These are phyloP conservation scores for Phytophthora syringae DNA, from an alignment of 352 stramenopile genomes.

Conservation along the genomic window DNA sequence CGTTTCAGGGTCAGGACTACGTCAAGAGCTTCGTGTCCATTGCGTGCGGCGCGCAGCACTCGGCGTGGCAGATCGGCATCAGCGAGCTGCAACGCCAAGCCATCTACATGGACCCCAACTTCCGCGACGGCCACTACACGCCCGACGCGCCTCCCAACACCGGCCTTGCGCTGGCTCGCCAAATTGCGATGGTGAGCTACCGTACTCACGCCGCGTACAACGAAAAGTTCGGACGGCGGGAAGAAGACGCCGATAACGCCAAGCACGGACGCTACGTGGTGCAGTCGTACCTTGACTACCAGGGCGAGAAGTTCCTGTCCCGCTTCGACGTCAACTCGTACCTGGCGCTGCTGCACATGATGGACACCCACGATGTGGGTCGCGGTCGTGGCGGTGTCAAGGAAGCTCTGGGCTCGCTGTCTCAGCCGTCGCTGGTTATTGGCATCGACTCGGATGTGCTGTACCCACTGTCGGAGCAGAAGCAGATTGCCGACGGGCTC, in stretches of 20 bases:
- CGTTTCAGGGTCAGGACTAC: conserved; percentile 83
- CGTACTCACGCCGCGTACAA: conserved; percentile 92
- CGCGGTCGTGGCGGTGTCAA: conserved; percentile 83
- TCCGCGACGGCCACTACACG: conserved; percentile 84
- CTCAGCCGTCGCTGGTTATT: conserved; percentile 90
- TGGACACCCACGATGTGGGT: conserved; percentile 96
- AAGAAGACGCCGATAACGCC: conserved; percentile 31
- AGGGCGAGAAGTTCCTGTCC: conserved; percentile 96
- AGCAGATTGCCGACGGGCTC: conserved; percentile 83
- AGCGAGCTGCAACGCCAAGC: conserved; percentile 95
- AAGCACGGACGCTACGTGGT: conserved; percentile 69
- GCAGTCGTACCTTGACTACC: conserved; percentile 89
- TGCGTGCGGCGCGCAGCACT: conserved; percentile 94
- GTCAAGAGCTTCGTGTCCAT: conserved; percentile 94
- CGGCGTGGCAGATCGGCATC: conserved; percentile 97
- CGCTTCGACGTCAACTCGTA: conserved; percentile 97
- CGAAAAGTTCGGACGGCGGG: conserved; percentile 92
- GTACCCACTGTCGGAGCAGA: conserved; percentile 94
- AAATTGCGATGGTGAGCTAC: conserved; percentile 98
- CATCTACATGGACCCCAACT: conserved; percentile 96
- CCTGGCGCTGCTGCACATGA: conserved; percentile 94
- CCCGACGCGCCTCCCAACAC: conserved; percentile 60
- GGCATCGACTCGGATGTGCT: conserved; percentile 96
- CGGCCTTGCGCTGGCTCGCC: conserved; percentile 92
- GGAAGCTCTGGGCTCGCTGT: conserved; percentile 56